Conservation (phyloP, 2,329 filamentous ascomycete species). For the Aspergillus japonicus region DNA sequence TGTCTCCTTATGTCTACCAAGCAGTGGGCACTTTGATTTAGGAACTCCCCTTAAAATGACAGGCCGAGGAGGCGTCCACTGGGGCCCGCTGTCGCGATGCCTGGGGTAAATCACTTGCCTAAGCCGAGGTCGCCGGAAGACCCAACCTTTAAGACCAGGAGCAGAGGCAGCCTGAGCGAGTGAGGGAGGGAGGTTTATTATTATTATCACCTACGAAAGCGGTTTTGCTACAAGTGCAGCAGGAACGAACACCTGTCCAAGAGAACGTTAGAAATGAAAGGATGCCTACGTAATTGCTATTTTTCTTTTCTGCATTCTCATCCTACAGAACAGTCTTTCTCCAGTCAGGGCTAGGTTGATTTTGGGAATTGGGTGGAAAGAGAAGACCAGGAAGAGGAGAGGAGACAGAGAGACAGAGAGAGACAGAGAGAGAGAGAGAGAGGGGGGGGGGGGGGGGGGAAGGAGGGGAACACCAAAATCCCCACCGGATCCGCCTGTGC, state of each 20-base stretch:
- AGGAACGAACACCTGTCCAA: neutral
- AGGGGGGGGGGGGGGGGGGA: neutral
- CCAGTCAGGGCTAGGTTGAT: constrained; percentile 2
- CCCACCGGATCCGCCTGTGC: constrained; percentile 19
- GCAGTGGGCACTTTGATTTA: constrained; percentile 4
- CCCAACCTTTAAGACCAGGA: neutral
- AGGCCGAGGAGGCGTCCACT: neutral
- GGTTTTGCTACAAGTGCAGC: neutral
- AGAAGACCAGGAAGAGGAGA: neutral
- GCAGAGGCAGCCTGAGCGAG: too few relatives aligned
- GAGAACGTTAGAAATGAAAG: neutral
- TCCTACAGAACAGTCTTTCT: constrained; percentile 7
- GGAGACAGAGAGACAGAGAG: neutral
- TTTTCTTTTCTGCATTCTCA: neutral
- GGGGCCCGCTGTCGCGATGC: constrained; percentile 3
- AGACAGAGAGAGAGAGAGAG: neutral
- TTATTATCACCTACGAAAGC: neutral
- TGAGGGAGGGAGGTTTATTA: neutral
- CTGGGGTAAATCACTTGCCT: neutral
- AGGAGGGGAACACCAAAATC: constrained; percentile 14
- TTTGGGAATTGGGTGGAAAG: neutral
- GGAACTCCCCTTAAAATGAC: neutral
- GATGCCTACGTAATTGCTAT: neutral
- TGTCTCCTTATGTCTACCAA: constrained; percentile 4
- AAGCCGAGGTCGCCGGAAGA: neutral